Evolutionary conservation across 2,329 filamentous ascomycete genomes (phyloP).

Genomic region (Fusarium sp.): DNA sequence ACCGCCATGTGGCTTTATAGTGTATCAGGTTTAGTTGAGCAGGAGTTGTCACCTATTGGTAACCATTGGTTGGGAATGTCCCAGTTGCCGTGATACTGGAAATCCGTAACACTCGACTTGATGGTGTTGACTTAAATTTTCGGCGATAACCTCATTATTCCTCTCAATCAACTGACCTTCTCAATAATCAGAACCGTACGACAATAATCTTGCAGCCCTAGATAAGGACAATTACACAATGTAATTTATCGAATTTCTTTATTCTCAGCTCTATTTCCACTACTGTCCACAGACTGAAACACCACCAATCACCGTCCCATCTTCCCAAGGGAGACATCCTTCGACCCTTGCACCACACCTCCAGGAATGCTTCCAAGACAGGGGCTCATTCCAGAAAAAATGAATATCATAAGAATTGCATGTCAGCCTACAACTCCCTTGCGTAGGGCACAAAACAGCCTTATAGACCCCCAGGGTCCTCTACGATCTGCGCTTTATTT

Average conservation of each 20-base stretch:
- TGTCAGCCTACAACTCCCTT: conserved; percentile 20
- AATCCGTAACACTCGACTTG: not conserved
- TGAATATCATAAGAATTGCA: not conserved
- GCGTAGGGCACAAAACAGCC: conserved; percentile 5
- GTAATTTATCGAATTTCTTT: conserved; percentile 28
- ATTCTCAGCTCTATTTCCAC: conserved; percentile 8
- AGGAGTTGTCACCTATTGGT: not conserved
- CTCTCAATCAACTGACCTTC: not conserved
- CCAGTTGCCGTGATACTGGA: not conserved
- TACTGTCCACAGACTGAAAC: conserved; percentile 3
- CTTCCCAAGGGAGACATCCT: conserved; percentile 20
- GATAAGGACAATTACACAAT: not conserved
- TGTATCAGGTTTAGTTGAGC: not conserved
- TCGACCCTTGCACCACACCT: conserved; percentile 1
- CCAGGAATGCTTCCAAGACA: conserved; percentile 29
- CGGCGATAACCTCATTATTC: not conserved
- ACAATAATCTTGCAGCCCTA: not conserved
- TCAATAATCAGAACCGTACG: too few relatives aligned
- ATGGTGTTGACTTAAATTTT: not conserved
- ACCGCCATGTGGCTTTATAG: not conserved
- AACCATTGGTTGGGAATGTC: not conserved
- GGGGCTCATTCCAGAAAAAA: conserved; percentile 32
- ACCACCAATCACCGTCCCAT: conserved; percentile 12
- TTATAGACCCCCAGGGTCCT: conserved; percentile 23
- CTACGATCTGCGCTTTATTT: not conserved